Conservation (phyloP, 768 basidiomycete species). For the Galerina marginata region DNA sequence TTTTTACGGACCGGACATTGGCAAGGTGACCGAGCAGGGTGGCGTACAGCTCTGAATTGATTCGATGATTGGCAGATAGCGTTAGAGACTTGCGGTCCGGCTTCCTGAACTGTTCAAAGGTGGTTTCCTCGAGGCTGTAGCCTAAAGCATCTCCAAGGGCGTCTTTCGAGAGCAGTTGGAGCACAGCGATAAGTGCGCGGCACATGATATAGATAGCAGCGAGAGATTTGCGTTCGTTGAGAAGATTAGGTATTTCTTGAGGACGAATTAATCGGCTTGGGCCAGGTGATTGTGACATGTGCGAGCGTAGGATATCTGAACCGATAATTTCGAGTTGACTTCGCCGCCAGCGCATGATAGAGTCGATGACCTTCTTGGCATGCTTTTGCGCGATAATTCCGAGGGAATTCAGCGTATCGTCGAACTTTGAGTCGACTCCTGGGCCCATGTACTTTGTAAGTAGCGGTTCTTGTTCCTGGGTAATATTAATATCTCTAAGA, state of each 20-base stretch:
- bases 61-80: constrained; percentile 76
- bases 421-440: constrained; percentile 77
- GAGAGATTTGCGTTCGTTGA: constrained; percentile 77
- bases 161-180: constrained; percentile 76
- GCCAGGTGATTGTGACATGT: constrained; percentile 45
- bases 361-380: constrained; percentile 83
- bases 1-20: constrained; percentile 66
- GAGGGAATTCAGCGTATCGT: constrained; percentile 83
- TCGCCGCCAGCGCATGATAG: constrained; percentile 86
- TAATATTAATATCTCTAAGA: neutral
- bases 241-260: constrained; percentile 53
- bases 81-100: constrained; percentile 71
- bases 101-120: constrained; percentile 82
- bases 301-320: constrained; percentile 56
- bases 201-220: constrained; percentile 92
- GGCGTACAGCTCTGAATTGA: constrained; percentile 84
- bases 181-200: constrained; percentile 78
- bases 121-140: constrained; percentile 83
- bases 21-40: constrained; percentile 85
- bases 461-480: constrained; percentile 71
- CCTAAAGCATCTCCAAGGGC: constrained; percentile 80
- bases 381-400: constrained; percentile 87
- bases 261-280: constrained; percentile 41
- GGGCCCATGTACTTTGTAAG: constrained; percentile 73
- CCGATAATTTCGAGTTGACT: constrained; percentile 70